phyloP scores from a whole-genome alignment of 352 stramenopile genomes.

The Phytophthora aleatoria region DNA sequence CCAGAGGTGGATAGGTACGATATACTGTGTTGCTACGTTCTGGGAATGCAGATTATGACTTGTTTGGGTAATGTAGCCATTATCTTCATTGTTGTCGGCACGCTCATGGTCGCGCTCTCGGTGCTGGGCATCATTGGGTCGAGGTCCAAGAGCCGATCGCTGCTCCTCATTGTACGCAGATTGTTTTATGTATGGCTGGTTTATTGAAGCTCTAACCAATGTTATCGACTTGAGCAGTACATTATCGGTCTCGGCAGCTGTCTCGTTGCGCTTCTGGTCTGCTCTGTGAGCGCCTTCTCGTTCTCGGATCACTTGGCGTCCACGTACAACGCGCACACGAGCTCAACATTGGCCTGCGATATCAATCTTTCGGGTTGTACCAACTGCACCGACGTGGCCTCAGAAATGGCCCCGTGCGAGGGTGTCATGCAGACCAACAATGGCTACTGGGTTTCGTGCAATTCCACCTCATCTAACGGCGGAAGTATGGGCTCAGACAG shows the following conservation, averaged over 20 bases:
- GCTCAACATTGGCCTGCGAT: constrained; percentile 65
- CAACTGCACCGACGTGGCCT: constrained; percentile 62
- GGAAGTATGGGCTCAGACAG: constrained; percentile 18
- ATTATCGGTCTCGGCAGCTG: constrained; percentile 68
- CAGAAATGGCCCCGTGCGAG: constrained; percentile 40
- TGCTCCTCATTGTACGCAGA: constrained; percentile 76
- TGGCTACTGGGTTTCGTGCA: constrained; percentile 56
- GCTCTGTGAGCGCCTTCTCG: constrained; percentile 66
- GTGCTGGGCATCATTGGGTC: constrained; percentile 72
- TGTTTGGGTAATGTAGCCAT: constrained; percentile 39
- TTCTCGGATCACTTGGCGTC: constrained; percentile 63
- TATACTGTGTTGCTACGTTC: not conserved
- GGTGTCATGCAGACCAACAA: constrained; percentile 43
- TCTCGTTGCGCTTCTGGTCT: constrained; percentile 65
- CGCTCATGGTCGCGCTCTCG: constrained; percentile 65
- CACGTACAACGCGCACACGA: constrained; percentile 53
- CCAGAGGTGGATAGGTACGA: constrained; percentile 76
- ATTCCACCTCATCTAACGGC: constrained; percentile 9
- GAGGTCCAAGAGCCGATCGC: constrained; percentile 70
- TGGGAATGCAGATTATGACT: not conserved
- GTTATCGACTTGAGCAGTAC: constrained; percentile 47
- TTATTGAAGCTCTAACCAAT: constrained; percentile 1
- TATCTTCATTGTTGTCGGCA: constrained; percentile 76
- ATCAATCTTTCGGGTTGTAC: constrained; percentile 68
- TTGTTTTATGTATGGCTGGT: constrained; percentile 1